Conservation (phyloP, 2,329 filamentous ascomycete species). For the Didymella pomorum region DNA sequence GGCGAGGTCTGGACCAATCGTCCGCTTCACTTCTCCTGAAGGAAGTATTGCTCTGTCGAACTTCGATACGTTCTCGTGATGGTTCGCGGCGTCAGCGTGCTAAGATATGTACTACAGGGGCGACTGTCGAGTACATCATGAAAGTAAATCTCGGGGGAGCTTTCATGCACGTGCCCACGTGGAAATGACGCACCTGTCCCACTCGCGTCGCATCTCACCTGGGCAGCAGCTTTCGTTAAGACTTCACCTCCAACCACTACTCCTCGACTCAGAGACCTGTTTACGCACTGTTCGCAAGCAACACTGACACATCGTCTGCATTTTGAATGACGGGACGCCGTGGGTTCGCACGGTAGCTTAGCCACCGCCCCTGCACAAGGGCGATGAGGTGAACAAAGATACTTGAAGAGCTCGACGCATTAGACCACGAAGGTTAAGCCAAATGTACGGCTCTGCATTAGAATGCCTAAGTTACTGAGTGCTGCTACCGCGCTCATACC, state of each 20-base stretch:
- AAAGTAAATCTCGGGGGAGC: too few species aligned
- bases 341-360: not conserved
- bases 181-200: too few species aligned
- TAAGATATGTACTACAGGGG: not conserved
- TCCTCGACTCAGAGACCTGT: too few species aligned
- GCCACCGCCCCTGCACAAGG: not conserved
- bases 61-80: not conserved
- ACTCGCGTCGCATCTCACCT: too few species aligned
- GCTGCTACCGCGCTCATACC: not conserved
- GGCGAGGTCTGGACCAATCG: not conserved
- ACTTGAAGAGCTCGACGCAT: not conserved
- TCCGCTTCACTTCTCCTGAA: not conserved
- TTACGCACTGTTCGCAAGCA: too few species aligned
- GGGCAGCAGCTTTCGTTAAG: too few species aligned
- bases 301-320: not conserved
- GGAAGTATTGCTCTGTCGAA: too few species aligned
- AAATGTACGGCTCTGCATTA: not conserved
- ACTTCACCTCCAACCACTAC: too few species aligned
- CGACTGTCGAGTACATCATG: too few species aligned
- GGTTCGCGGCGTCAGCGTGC: not conserved
- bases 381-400: not conserved
- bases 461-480: not conserved
- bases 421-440: not conserved
- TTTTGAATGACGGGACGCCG: not conserved
- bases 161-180: too few species aligned